A percentile compares a stretch with the other conserved stretches of the same genome.
These are phyloP conservation scores for Colletotrichum musicola DNA, from an alignment of 2,329 filamentous ascomycete species.

Conservation along the genomic window DNA sequence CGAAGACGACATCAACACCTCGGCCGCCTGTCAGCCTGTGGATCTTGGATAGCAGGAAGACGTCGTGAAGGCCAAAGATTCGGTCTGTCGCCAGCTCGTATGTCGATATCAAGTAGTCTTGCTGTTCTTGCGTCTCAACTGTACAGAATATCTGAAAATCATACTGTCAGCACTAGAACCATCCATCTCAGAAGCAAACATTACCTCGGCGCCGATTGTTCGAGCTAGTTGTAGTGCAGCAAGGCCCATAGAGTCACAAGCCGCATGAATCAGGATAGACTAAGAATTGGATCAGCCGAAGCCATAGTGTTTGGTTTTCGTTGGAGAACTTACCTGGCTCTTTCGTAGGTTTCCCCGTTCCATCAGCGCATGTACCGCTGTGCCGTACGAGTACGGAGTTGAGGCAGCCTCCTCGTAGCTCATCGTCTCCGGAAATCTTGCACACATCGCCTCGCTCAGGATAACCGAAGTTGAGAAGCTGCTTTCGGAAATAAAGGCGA, in stretches of 20 bases:
- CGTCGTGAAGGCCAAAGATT: conserved; percentile 49
- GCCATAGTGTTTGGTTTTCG: too few relatives aligned
- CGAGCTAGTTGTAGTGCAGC: conserved; percentile 21
- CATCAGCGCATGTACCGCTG: conserved; percentile 45
- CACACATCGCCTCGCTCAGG: conserved; percentile 8
- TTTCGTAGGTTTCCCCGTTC: conserved; percentile 40
- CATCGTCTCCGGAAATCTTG: conserved; percentile 46
- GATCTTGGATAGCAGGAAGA: conserved; percentile 47
- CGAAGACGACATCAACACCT: conserved; percentile 55
- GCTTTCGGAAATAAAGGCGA: conserved; percentile 40
- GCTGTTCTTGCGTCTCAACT: conserved; percentile 51
- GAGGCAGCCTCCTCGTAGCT: conserved; percentile 46
- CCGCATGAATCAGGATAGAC: conserved; percentile 38
- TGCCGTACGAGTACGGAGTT: conserved; percentile 47
- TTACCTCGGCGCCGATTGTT: conserved; percentile 19
- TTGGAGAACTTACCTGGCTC: conserved; percentile 34
- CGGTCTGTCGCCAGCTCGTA: conserved; percentile 48
- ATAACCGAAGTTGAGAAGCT: not conserved
- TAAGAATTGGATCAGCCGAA: conserved; percentile 36
- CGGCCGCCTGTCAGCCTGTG: conserved; percentile 43
- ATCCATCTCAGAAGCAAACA: rapidly evolving
- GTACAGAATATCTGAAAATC: conserved; percentile 52
- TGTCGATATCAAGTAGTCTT: conserved; percentile 45
- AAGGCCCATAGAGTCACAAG: not conserved
- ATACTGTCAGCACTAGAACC: too few relatives aligned